These are phyloP conservation scores for Boletales sp. DNA, from an alignment of 768 basidiomycete species.

Conservation along the genomic window DNA sequence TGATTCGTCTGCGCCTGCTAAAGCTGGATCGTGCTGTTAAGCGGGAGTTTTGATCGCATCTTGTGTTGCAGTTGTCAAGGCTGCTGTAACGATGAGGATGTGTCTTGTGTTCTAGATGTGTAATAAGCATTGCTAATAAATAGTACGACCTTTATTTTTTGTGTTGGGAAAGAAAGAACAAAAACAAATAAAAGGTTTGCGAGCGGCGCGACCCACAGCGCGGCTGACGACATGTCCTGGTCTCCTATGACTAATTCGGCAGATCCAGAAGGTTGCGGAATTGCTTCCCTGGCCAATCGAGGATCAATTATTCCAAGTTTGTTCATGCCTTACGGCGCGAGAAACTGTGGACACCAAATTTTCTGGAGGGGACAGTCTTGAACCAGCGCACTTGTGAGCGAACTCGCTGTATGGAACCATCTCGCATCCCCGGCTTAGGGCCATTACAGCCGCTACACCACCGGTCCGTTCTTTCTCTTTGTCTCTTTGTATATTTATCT, in stretches of 20 bases:
- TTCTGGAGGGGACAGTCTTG: slow-evolving; percentile 93
- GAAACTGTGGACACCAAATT: slow-evolving; percentile 80
- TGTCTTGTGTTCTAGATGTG: slow-evolving; percentile 16
- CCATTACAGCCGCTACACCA: slow-evolving; percentile 80
- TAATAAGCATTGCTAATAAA: slow-evolving; percentile 29
- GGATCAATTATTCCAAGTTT: slow-evolving; percentile 81
- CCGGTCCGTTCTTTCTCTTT: slow-evolving; percentile 6
- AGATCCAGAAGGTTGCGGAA: slow-evolving; percentile 84
- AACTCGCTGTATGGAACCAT: slow-evolving; percentile 56
- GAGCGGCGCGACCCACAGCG: slow-evolving; percentile 71
- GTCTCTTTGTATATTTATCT: not conserved
- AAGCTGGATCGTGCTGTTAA: slow-evolving; percentile 65
- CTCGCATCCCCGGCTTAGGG: slow-evolving; percentile 79
- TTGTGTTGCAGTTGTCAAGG: slow-evolving; percentile 4
- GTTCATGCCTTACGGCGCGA: slow-evolving; percentile 59
- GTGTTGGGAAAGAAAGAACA: not conserved
- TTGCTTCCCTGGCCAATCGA: slow-evolving; percentile 89
- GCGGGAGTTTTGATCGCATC: not conserved
- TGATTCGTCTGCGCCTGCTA: slow-evolving; percentile 50
- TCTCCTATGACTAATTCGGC: slow-evolving; percentile 95
- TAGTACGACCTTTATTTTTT: not conserved
- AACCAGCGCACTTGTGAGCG: slow-evolving; percentile 80
- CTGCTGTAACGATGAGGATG: slow-evolving; percentile 6
- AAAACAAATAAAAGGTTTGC: slow-evolving; percentile 60
- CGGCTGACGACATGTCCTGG: slow-evolving; percentile 82